A percentile compares a stretch with the other conserved stretches of the same genome.
Evolutionary conservation across 1,284 basidiomycete genomes (phyloP).

Genomic region (Grifola frondosa): DNA sequence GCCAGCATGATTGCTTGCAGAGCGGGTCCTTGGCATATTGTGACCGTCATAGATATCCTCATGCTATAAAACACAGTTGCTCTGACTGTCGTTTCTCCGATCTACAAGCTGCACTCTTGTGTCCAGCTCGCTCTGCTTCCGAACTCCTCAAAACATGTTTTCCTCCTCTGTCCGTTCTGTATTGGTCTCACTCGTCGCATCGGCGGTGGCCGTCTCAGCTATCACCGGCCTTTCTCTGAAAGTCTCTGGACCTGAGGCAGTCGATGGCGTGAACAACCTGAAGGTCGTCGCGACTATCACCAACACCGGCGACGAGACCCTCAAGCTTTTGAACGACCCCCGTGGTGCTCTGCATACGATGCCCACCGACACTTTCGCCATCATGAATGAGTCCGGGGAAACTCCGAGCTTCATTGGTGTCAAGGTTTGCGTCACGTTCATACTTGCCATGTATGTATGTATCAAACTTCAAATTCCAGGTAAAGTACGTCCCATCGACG

Average conservation of each 20-base stretch:
- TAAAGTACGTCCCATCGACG: conserved; percentile 23
- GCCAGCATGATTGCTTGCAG: no score
- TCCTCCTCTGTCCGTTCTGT: conserved; percentile 20
- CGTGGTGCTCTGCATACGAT: conserved; percentile 38
- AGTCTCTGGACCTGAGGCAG: conserved; percentile 35
- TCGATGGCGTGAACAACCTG: conserved; percentile 40
- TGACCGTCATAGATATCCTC: no score
- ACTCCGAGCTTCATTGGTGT: conserved; percentile 42
- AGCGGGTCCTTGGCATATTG: no score
- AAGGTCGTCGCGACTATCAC: conserved; percentile 41
- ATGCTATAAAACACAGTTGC: conserved; percentile 2
- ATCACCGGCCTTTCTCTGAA: conserved; percentile 25
- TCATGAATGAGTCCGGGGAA: conserved; percentile 36
- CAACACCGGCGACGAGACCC: conserved; percentile 48
- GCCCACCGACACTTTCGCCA: conserved; percentile 44
- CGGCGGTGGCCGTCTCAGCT: conserved; percentile 23
- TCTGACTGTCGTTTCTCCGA: conserved; percentile 9
- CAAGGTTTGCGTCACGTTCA: conserved; percentile 32
- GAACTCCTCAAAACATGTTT: conserved; percentile 18
- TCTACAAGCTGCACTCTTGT: no score
- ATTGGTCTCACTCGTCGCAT: conserved; percentile 24
- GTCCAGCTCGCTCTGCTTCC: no score
- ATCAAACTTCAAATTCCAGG: not conserved
- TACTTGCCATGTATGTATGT: conserved; percentile 1
- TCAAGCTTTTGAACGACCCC: conserved; percentile 49